Evolutionary conservation across 2,329 filamentous ascomycete species (phyloP), one percentile per base, ranked within the genome.

Genomic region (Ophiostoma triangulosporum): DNA sequence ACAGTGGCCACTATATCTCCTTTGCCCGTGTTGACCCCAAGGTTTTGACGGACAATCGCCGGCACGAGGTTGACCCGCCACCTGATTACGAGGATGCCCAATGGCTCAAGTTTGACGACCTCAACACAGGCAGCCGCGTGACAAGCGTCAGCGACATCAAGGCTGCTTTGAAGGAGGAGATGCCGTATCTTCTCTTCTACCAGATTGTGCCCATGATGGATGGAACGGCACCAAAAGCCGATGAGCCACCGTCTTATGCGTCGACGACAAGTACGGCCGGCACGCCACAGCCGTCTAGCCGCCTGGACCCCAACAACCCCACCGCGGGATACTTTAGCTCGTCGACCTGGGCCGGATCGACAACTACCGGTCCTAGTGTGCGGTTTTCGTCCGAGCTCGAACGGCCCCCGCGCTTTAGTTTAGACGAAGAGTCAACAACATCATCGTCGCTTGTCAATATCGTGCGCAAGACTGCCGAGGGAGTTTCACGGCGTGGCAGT

Each of bases 101-200:
- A 58, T 98, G 93, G 93, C 81, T 95, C 65, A 84, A 83, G 35
- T 96, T 95, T 61, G 93, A 98, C 64, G 93, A 98, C 64, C 72
- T 97, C n/a, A 66, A 66, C 0, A 71, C 80, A 1, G 72, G 77
- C 33, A 75, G 82, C 54, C 80, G 91, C 26, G 84, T 97, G 3
- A 76, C 75, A 0, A 76, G 84, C 53, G 82, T 96, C 49, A 80
- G 94, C 62, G 84, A 96, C 58, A 79, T 83, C 60, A 83, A 86
- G 57, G 70, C 84, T 60, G 84, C 87, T 0, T 70, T 97, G 50
- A 84, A 80, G 60, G 29, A 9, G 29, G 90, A 96, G 65, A 94
- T 88, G 65, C 91, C 93, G 0, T 97, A 97, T 65, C 76, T 97
- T 6, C 73, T 98, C 0, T 97, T 97, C 67, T 98, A 96, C 63